Evolutionary conservation across 2,329 filamentous ascomycete species (phyloP).

Genomic region (Arthrobotrys conoides): DNA sequence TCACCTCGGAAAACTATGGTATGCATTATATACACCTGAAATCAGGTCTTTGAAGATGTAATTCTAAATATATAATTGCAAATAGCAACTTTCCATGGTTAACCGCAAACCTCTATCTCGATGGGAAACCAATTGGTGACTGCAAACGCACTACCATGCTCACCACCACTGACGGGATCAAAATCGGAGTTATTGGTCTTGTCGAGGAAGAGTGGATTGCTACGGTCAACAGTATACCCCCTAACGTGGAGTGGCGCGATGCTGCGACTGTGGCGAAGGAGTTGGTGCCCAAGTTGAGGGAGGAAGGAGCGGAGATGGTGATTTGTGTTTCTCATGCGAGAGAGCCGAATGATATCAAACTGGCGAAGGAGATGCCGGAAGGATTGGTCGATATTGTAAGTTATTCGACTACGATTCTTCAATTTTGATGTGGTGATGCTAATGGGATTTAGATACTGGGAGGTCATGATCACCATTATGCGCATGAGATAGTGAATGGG

Average conservation of each 20-base stretch:
- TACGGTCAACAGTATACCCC: conserved; percentile 88
- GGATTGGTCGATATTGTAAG: conserved; percentile 83
- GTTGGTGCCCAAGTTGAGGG: conserved; percentile 79
- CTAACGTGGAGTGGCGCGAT: conserved; percentile 84
- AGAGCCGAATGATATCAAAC: conserved; percentile 86
- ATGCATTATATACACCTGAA: conserved; percentile 57
- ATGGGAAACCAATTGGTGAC: conserved; percentile 78
- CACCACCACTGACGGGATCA: conserved; percentile 84
- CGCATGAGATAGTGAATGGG: conserved; percentile 81
- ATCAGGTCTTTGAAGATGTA: too few species aligned
- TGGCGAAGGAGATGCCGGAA: conserved; percentile 78
- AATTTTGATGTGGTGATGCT: not conserved
- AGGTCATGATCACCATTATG: conserved; percentile 89
- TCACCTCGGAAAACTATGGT: conserved; percentile 71
- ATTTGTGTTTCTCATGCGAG: conserved; percentile 87
- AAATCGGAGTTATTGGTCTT: conserved; percentile 86
- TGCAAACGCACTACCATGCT: conserved; percentile 82
- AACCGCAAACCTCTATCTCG: conserved; percentile 84
- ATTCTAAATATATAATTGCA: not conserved
- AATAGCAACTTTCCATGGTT: conserved; percentile 90
- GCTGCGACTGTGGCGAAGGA: conserved; percentile 82
- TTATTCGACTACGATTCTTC: not conserved
- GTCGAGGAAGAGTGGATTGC: conserved; percentile 80
- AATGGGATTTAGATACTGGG: conserved; percentile 71
- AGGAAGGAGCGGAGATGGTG: conserved; percentile 84